Percentiles rank a stretch among this genome's conserved stretches.
Conservation (phyloP, 2,329 filamentous ascomycete genomes). For the Diaporthe amygdali region DNA sequence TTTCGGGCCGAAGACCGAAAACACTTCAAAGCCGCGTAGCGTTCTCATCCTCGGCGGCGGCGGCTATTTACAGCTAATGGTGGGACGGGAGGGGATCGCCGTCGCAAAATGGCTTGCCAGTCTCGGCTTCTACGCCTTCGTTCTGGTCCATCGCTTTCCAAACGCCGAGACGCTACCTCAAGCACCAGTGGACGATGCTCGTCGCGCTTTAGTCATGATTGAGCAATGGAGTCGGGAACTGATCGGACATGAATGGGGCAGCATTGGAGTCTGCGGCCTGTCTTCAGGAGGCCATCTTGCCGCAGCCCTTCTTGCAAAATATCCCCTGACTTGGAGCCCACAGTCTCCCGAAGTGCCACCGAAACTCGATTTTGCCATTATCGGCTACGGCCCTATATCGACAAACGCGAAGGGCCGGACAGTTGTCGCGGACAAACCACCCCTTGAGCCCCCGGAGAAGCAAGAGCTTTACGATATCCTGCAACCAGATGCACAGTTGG, state of each 20-base stretch:
- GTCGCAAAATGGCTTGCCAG: not conserved
- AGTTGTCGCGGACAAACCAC: not conserved
- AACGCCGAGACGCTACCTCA: not conserved
- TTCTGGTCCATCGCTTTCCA: not conserved
- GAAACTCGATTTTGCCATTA: not conserved
- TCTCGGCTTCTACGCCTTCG: not conserved
- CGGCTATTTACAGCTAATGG: not conserved
- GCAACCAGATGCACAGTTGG: not conserved
- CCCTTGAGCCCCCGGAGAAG: not conserved
- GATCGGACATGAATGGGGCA: not conserved
- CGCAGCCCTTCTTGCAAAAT: not conserved
- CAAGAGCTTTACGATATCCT: not conserved
- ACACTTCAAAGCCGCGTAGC: not conserved
- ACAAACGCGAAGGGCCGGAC: not conserved
- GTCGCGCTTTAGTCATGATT: not conserved
- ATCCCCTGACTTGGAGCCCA: not conserved
- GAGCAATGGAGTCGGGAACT: not conserved
- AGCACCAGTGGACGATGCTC: not conserved
- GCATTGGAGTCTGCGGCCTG: not conserved
- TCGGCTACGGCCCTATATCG: not conserved
- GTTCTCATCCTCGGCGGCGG: not conserved
- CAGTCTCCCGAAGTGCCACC: not conserved
- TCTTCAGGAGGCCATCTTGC: not conserved
- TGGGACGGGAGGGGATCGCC: not conserved
- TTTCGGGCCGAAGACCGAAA: not conserved